phyloP scores from a whole-genome alignment of 345 rosid species.

The Pistacia vera region DNA sequence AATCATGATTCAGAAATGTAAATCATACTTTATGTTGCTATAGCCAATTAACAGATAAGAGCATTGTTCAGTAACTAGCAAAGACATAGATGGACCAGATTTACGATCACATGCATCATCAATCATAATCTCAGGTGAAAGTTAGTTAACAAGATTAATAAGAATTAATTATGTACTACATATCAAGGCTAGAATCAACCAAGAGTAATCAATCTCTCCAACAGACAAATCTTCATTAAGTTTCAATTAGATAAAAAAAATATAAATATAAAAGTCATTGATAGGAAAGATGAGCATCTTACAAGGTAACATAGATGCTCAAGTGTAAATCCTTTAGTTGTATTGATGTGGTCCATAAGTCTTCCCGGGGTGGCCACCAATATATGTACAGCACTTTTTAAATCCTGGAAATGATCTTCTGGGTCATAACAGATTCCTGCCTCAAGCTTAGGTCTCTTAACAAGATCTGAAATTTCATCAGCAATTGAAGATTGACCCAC shows the following conservation, averaged over 20 bases:
- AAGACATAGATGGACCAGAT: neutral
- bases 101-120: neutral
- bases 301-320: constrained; percentile 97
- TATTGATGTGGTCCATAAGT: constrained; percentile 93
- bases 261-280: constrained; percentile 4
- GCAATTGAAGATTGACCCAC: constrained; percentile 94
- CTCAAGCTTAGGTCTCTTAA: constrained; percentile 72
- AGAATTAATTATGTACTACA: neutral
- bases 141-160: neutral
- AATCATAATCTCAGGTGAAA: neutral
- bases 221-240: neutral
- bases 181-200: neutral
- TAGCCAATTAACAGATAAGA: neutral
- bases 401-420: constrained; percentile 46
- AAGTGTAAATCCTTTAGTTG: constrained; percentile 86
- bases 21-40: neutral
- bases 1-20: neutral
- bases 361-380: constrained; percentile 98
- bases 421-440: constrained; percentile 90
- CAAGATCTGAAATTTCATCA: constrained; percentile 77
- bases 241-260: constrained; percentile 7
- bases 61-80: neutral
- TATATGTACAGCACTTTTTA: constrained; percentile 84
- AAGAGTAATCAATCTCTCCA: neutral
- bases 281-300: constrained; percentile 28